A percentile compares a stretch with the other conserved stretches of the same genome.
phyloP scores from a whole-genome alignment of 176 grass and related monocot species.

The Hordeum vulgare region MorexV3_pseudomolecules_assembly NC_058523.1:183160155-183160654 shows the following conservation, averaged over 20 bases:
- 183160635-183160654: constrained; percentile 86
- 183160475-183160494: constrained; percentile 39
- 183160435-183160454: constrained; percentile 55
- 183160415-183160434: constrained; percentile 62
- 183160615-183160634: constrained; percentile 91
- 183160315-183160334: background rate
- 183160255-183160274: background rate
- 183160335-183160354: background rate
- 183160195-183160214: no score
- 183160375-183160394: constrained; percentile 63
- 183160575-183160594: constrained; percentile 73
- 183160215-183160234: background rate
- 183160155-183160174: background rate
- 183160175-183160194: background rate
- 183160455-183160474: background rate
- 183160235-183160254: background rate
- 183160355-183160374: constrained; percentile 27
- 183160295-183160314: background rate
- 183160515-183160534: background rate
- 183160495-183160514: constrained; percentile 27
- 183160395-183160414: constrained; percentile 91
- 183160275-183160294: background rate
- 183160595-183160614: constrained; percentile 79
- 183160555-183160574: constrained; percentile 65
- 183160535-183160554: constrained; percentile 5